A percentile compares a stretch with the other conserved stretches of the same genome.
These are phyloP conservation scores for Camelina laxa DNA, from an alignment of 345 rosid genomes.

Conservation along the genomic window DNA sequence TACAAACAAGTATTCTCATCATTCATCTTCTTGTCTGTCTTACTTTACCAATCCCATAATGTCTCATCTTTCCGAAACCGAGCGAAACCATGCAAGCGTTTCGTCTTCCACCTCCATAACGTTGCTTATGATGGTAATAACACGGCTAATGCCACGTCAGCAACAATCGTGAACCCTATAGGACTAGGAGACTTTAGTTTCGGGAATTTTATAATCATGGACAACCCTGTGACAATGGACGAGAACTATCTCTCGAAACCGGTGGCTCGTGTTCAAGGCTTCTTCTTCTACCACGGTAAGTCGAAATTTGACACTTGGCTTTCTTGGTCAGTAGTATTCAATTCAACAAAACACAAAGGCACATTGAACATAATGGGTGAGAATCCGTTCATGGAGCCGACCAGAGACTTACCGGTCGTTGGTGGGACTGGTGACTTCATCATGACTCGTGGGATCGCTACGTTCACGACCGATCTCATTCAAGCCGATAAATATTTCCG, in stretches of 20 bases:
- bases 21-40: neutral
- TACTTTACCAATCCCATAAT: neutral
- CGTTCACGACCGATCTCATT: neutral
- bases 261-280: conserved; percentile 12
- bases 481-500: conserved; percentile 21
- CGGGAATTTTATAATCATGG: neutral
- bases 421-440: neutral
- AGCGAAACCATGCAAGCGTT: neutral
- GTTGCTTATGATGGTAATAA: neutral
- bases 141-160: neutral
- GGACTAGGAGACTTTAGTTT: neutral
- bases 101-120: neutral
- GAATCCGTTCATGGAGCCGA: neutral
- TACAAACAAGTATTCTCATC: neutral
- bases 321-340: neutral
- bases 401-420: neutral
- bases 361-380: neutral
- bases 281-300: neutral
- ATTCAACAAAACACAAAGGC: conserved; percentile 3
- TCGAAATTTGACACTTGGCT: neutral
- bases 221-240: neutral
- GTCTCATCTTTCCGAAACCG: neutral
- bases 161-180: neutral
- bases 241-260: neutral
- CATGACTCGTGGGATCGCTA: conserved; percentile 1